Evolutionary conservation across 192 early-diverging fungal species (phyloP).

Genomic region (Phlyctochytrium arcticum): DNA sequence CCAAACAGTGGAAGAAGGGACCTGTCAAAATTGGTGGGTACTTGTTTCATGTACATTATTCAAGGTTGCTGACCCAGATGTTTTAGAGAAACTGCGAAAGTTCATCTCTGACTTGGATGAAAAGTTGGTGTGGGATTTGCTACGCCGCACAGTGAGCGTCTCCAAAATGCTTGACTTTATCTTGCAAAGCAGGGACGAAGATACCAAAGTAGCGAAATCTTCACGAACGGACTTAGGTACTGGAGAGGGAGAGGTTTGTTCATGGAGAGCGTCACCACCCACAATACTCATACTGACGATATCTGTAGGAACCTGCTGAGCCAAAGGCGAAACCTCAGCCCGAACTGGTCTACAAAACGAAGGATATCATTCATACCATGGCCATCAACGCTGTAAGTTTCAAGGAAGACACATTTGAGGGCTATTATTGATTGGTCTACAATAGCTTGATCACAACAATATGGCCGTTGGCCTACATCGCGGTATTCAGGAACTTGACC

Average conservation of each 20-base stretch:
- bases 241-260: too few relatives aligned
- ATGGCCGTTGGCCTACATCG: slow-evolving; percentile 64
- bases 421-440: background rate
- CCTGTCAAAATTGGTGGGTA: slow-evolving; percentile 24
- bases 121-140: slow-evolving; percentile 32
- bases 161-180: slow-evolving; percentile 25
- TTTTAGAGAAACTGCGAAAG: slow-evolving; percentile 25
- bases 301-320: background rate
- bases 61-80: background rate
- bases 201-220: too few relatives aligned
- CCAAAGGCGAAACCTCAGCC: background rate
- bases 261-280: too few relatives aligned
- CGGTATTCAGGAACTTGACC: slow-evolving; percentile 68
- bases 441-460: slow-evolving; percentile 49
- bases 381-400: slow-evolving; percentile 37
- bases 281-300: background rate
- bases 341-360: slow-evolving; percentile 25
- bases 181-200: slow-evolving; percentile 10
- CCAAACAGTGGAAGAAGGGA: slow-evolving; percentile 17
- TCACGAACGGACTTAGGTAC: too few relatives aligned
- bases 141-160: slow-evolving; percentile 27
- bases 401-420: background rate
- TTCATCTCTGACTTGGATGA: slow-evolving; percentile 25
- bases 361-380: slow-evolving; percentile 42
- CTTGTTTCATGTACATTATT: background rate